A percentile compares a stretch with the other conserved stretches of the same genome.
Conservation (phyloP, 345 rosid species). For the Erucastrum elatum region DNA sequence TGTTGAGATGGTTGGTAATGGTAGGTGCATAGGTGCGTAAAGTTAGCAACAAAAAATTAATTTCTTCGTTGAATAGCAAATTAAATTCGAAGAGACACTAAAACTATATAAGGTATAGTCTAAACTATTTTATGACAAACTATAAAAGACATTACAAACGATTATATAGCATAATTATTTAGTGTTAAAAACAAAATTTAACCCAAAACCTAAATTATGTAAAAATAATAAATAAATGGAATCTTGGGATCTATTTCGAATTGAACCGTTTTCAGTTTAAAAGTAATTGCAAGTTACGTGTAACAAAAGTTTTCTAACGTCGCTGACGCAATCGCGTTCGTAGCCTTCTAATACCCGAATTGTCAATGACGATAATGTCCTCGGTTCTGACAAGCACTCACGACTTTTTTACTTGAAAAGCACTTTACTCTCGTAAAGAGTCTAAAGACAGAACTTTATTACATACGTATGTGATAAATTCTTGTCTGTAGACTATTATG, state of each 20-base stretch:
- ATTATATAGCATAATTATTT: not conserved
- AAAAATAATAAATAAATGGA: not conserved
- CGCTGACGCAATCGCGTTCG: slow-evolving; percentile 32
- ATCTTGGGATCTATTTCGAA: not conserved
- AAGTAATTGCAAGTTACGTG: slow-evolving; percentile 18
- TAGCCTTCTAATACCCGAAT: not conserved
- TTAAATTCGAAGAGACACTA: not conserved
- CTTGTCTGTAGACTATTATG: not conserved
- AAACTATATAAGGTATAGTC: not conserved
- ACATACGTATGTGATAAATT: not conserved
- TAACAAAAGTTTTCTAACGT: slow-evolving; percentile 31
- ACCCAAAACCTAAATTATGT: not conserved
- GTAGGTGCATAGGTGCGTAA: not conserved
- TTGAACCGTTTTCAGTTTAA: not conserved
- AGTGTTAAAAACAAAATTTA: too few relatives aligned
- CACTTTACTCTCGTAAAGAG: not conserved
- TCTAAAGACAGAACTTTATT: not conserved
- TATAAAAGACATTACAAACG: too few relatives aligned
- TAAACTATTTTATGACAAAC: not conserved
- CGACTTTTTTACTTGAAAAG: not conserved
- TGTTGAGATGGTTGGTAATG: slow-evolving; percentile 18
- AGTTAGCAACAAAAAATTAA: not conserved
- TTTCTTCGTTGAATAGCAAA: not conserved
- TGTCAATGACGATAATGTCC: slow-evolving; percentile 24
- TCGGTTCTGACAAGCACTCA: not conserved